Evolutionary conservation across 345 rosid species (phyloP), one percentile per base, ranked within the genome.

Genomic region (Corchorus olitorius): DNA sequence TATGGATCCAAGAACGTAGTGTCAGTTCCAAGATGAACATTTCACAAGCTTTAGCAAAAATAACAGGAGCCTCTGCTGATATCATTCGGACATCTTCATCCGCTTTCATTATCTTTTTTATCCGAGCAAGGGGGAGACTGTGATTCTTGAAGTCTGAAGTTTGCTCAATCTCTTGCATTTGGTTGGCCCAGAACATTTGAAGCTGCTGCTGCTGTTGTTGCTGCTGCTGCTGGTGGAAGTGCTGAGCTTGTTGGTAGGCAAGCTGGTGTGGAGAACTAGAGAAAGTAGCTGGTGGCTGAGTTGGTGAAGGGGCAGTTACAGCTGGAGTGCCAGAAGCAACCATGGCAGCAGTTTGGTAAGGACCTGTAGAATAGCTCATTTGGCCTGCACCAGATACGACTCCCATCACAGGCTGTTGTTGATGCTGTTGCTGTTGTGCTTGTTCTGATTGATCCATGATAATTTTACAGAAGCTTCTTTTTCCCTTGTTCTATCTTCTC

Each of bases 91-190:
- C 89, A 78, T 88, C 91, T 79, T 86, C 88, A 37, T 88, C 89
- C 20, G 91, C 89, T 84, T 88, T 88, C 91, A 88, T 88, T 75
- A 88, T 88, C 84, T 88, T 88, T 78, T 88, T 88, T 52, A 88
- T 86, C 77, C 89, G 85, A 48, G 91, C 91, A 4, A 88, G 81
- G 4, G 91, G 89, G 43, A 88, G 85, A 63, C 84, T 86, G 76
- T 88, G 89, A 75, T 86, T 88, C 83, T 84, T 88, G 81, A 88
- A 88, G 76, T 88, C 91, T 2, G 63, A 39, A 0, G 85, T 84
- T 53, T 86, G 89, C 74, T 84, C 91, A 46, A 88, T 83, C 75
- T 88, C 91, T 41, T 84, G 91, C 89, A 86, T 84, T 75, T 84
- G 88, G 81, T 79, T 82, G 56, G 86, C 76, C 89, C 91, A 88